Base-by-base conservation (phyloP, 345 rosid genomes). In the Citrus mangshanensis region DNA sequence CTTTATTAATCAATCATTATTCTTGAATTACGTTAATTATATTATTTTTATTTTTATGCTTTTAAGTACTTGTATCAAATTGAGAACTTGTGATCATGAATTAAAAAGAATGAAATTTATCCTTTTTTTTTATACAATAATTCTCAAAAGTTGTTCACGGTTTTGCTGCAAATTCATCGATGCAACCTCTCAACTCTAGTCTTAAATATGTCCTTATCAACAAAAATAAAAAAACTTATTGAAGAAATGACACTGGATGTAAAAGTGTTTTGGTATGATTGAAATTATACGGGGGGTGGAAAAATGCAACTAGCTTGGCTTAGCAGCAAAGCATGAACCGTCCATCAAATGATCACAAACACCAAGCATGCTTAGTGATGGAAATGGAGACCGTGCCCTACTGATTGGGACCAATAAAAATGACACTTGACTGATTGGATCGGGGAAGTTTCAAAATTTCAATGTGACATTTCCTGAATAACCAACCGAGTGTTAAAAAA, bases 321-420 rank as follows among this genome's bases (percentile, higher is more conserved):
- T 76, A 5, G 75, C 79, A 38, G 27, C 79, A 70, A 80, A 76
- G 83, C 67, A 9, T 75, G 71, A 37, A 51, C 79, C 76, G 66
- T 72, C 83, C 83, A 51, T 9, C 37, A 14, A 27, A 18, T 32
- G 56, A 46, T 46, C 16, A 3, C 51, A 3, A 46, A 46, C 13
- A 2, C 51, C 51, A 1, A 46, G 51, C 51, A 46, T 13, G 51
- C 12, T 32, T 9, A 55, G 42, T 72, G 25, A 27, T 55, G n/a
- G 24, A 32, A 13, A 9, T 40, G 12, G 40, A 64, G 51, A 46
- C 18, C 51, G 18, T 46, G 18, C 58, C 58, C 58, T 54, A 1
- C 19, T 18, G 58, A 54, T 55, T 32, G 75, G 42, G 64, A 22
- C 63, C 46, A 4, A 32, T 28, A 21, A 32, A 34, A 72, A 32